phyloP scores from a whole-genome alignment of 2,329 filamentous ascomycete genomes.

The Massarina eburnea region DNA sequence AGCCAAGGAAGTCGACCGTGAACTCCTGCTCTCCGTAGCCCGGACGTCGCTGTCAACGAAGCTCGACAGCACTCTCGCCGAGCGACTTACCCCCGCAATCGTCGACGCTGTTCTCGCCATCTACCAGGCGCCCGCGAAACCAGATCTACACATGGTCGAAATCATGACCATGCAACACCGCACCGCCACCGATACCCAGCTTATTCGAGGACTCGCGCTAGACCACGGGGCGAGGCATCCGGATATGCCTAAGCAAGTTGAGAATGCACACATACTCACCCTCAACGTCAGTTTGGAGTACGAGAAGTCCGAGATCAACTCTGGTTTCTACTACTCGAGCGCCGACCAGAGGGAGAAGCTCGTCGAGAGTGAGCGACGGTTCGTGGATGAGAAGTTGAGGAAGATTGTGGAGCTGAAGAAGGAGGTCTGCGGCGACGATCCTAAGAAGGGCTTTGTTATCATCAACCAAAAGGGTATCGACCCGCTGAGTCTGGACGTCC shows the following conservation, averaged over 20 bases:
- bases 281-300: constrained; percentile 97
- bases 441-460: constrained; percentile 93
- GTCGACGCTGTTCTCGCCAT: constrained; percentile 96
- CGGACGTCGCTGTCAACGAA: constrained; percentile 95
- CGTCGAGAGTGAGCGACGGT: constrained; percentile 93
- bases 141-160: constrained; percentile 98
- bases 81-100: constrained; percentile 90
- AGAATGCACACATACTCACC: constrained; percentile 93
- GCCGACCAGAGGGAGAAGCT: constrained; percentile 97
- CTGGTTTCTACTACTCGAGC: constrained; percentile 96
- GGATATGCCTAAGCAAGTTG: constrained; percentile 95
- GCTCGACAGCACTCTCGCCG: constrained; percentile 83
- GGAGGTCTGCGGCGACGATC: constrained; percentile 89
- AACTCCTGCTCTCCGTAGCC: constrained; percentile 89
- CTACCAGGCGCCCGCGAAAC: constrained; percentile 84
- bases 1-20: constrained; percentile 81
- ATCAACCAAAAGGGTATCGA: constrained; percentile 99
- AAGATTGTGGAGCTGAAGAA: constrained; percentile 99
- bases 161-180: constrained; percentile 99
- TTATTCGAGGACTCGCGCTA: constrained; percentile 88
- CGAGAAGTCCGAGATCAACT: constrained; percentile 99
- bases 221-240: constrained; percentile 96
- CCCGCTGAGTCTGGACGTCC: constrained; percentile 88
- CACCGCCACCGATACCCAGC: constrained; percentile 90
- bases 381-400: constrained; percentile 93